Evolutionary conservation across 805 yeast genomes (phyloP), one percentile per base, ranked within the genome.

Genomic region (Diddensiella transvaalensis): DNA sequence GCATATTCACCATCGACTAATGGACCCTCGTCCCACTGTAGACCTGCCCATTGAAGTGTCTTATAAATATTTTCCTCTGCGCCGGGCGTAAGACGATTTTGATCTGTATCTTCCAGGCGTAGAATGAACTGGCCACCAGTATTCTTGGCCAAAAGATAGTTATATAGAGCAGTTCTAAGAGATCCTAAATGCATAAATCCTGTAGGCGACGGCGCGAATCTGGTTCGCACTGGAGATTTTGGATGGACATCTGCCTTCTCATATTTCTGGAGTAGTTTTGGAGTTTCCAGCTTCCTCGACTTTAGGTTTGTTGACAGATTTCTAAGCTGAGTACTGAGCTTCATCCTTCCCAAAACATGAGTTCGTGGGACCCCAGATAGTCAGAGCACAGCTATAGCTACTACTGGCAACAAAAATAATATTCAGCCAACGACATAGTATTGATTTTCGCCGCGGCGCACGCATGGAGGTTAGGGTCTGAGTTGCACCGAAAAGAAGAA

Each of bases 121-220:
- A 93, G 64, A 2, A 93, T 52, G 59, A 93, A 93, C 57, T 79
- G 77, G 0, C 99, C 99, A 0, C 79, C 78, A 0, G 96, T 87
- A 46, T 77, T 73, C 57, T 73, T 79, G 0, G 99, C 98, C 13
- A 87, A 68, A 15, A 93, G 65, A 59, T 82, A 93, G 65, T 93
- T 93, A 67, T 88, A 93, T 17, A 93, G 66, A 0, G 98, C 98
- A 0, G 99, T 93, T 63, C 99, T 71, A 40, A 93, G 63, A 0
- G 97, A 90, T 0, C 99, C 99, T 50, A 93, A 64, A 63, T 93
- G 99, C n/a, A 93, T 72, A 52, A 79, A 79, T 0, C 99, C 99
- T 0, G 99, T 93, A 1, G 99, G 99, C 1, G 97, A 89, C 0
- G 99, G 99, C 0, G 99, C 99, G 67, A 93, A 93, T 54, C 99